Evolutionary conservation across 176 grass and related monocot genomes (phyloP).

Genomic region (Microstegium vimineum): DNA sequence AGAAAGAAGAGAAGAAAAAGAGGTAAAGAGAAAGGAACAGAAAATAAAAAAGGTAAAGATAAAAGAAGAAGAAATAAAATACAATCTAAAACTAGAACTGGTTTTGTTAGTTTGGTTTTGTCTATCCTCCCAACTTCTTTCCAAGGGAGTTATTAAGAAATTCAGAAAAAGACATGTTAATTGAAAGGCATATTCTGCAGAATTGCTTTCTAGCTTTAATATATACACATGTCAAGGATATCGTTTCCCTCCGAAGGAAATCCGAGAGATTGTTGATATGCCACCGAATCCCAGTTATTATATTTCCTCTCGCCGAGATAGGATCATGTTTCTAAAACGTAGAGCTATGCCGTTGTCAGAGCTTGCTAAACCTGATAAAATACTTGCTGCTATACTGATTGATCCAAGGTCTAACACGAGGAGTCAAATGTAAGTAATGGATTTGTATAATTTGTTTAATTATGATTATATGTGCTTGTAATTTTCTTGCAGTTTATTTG

Average conservation of each 20-base stretch:
- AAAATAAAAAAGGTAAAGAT: too few species aligned
- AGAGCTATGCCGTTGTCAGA: slow-evolving; percentile 65
- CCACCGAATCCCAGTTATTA: slow-evolving; percentile 60
- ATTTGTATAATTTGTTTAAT: slow-evolving; percentile 15
- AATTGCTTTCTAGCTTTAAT: neutral
- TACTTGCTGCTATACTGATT: slow-evolving; percentile 73
- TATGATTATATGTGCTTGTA: neutral
- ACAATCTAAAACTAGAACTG: too few species aligned
- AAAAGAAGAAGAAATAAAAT: too few species aligned
- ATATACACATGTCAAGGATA: slow-evolving; percentile 26
- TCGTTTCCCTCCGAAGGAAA: slow-evolving; percentile 62
- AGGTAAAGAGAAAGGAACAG: too few species aligned
- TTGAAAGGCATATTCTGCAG: neutral
- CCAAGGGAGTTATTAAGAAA: neutral
- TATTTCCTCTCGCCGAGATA: slow-evolving; percentile 69
- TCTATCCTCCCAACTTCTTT: neutral
- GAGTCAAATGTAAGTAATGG: slow-evolving; percentile 61
- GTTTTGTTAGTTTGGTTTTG: neutral
- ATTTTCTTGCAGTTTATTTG: neutral
- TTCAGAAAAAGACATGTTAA: neutral
- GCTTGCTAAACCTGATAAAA: slow-evolving; percentile 65
- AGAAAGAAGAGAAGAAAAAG: too few species aligned
- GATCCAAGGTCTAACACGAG: slow-evolving; percentile 59
- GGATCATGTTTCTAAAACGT: slow-evolving; percentile 70
- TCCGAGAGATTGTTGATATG: slow-evolving; percentile 71